These are phyloP conservation scores for Biscogniauxia sp. DNA, from an alignment of 2,329 filamentous ascomycete genomes.

Conservation along the genomic window DNA sequence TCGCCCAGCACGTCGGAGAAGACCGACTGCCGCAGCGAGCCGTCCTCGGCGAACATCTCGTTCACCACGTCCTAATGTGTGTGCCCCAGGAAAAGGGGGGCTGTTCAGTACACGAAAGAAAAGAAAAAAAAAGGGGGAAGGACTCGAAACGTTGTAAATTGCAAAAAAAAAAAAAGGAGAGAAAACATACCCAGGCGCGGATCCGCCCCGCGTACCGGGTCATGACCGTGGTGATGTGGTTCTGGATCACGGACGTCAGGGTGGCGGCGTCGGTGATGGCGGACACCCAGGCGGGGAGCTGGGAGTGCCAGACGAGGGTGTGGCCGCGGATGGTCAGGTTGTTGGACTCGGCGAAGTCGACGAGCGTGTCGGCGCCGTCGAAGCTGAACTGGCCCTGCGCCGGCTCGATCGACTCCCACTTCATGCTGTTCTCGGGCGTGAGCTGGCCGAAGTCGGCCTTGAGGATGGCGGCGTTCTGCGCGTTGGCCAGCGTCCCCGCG, in stretches of 20 bases:
- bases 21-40: conserved; percentile 54
- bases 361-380: conserved; percentile 46
- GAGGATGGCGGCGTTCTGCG: conserved; percentile 2
- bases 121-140: too few species aligned
- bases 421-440: conserved; percentile 39
- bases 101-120: too few species aligned
- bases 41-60: conserved; percentile 59
- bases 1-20: conserved; percentile 66
- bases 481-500: conserved; percentile 1
- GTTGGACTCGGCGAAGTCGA: conserved; percentile 38
- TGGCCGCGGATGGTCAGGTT: conserved; percentile 52
- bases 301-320: conserved; percentile 43
- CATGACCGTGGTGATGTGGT: conserved; percentile 55
- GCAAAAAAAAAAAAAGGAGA: not conserved
- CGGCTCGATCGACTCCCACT: conserved; percentile 57
- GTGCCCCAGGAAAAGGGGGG: too few species aligned
- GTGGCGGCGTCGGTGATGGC: conserved; percentile 19
- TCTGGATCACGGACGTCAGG: conserved; percentile 53
- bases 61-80: conserved; percentile 52
- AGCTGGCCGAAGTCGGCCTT: conserved; percentile 7
- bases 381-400: conserved; percentile 52
- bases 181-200: conserved; percentile 42
- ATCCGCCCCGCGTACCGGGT: conserved; percentile 59
- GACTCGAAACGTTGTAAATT: not conserved
- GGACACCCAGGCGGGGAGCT: conserved; percentile 49